phyloP scores from a whole-genome alignment of 2,329 filamentous ascomycete genomes.

The Nannizzia gypsea region DNA sequence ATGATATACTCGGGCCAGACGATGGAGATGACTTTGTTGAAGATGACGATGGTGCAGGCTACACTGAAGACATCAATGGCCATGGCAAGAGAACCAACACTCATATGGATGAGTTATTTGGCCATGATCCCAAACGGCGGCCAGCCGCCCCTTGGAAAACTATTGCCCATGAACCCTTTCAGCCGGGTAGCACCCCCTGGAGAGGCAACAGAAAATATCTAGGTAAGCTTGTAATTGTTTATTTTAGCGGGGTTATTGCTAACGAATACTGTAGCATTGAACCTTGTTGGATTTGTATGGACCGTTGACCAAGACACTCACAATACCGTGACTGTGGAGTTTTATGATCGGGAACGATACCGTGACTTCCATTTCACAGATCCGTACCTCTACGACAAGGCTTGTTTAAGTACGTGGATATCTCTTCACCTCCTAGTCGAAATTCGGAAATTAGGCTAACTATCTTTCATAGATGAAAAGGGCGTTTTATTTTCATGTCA shows the following conservation, averaged over 20 bases:
- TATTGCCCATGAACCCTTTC: conserved; percentile 70
- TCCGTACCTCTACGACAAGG: conserved; percentile 90
- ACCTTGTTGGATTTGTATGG: conserved; percentile 90
- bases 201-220: conserved; percentile 86
- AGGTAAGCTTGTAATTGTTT: conserved; percentile 37
- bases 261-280: conserved; percentile 43
- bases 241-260: conserved; percentile 10
- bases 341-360: conserved; percentile 87
- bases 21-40: conserved; percentile 74
- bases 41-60: conserved; percentile 91
- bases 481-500: conserved; percentile 78
- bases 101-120: conserved; percentile 36
- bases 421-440: conserved; percentile 5
- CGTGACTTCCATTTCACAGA: conserved; percentile 97
- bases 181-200: conserved; percentile 93
- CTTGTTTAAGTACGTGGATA: conserved; percentile 56
- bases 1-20: conserved; percentile 62
- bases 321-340: conserved; percentile 91
- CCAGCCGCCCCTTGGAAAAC: conserved; percentile 44
- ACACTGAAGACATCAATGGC: conserved; percentile 53
- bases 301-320: conserved; percentile 90
- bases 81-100: conserved; percentile 51
- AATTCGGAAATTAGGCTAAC: not conserved
- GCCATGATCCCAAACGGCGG: conserved; percentile 41
- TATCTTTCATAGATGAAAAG: conserved; percentile 46